phyloP scores from a whole-genome alignment of 352 stramenopile genomes.

The Globisporangium paroecandrum region DNA sequence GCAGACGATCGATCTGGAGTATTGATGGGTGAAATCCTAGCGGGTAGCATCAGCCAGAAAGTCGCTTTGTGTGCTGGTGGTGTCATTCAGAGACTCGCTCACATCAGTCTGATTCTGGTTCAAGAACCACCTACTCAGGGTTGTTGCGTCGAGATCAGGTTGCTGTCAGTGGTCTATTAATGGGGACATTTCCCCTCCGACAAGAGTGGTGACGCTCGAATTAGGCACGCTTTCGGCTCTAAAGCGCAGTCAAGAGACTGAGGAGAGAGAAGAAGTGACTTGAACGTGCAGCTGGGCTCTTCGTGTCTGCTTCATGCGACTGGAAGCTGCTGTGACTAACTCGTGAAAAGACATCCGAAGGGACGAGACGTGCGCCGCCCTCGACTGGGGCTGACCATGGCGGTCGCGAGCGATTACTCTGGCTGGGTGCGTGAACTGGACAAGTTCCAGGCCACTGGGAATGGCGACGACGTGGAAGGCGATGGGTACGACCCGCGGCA shows the following conservation, averaged over 20 bases:
- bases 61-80: not conserved
- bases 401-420: conserved; percentile 20
- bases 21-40: too few species aligned
- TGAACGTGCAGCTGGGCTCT: not conserved
- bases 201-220: not conserved
- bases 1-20: too few species aligned
- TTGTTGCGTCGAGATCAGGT: not conserved
- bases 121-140: not conserved
- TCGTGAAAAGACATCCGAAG: not conserved
- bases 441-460: conserved; percentile 11
- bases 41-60: too few species aligned
- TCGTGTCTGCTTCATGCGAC: conserved; percentile 1
- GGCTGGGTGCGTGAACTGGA: conserved; percentile 23
- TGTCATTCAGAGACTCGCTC: not conserved
- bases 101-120: not conserved
- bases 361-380: not conserved
- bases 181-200: not conserved
- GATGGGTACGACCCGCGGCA: conserved; percentile 14
- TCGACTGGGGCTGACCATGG: conserved; percentile 7
- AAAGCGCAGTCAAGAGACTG: not conserved
- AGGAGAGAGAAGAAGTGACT: not conserved
- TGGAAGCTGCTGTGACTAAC: not conserved
- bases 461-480: not conserved
- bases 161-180: conserved; percentile 4
- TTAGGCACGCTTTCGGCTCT: not conserved